phyloP scores from a whole-genome alignment of 768 basidiomycete species.

The Vararia minispora region DNA sequence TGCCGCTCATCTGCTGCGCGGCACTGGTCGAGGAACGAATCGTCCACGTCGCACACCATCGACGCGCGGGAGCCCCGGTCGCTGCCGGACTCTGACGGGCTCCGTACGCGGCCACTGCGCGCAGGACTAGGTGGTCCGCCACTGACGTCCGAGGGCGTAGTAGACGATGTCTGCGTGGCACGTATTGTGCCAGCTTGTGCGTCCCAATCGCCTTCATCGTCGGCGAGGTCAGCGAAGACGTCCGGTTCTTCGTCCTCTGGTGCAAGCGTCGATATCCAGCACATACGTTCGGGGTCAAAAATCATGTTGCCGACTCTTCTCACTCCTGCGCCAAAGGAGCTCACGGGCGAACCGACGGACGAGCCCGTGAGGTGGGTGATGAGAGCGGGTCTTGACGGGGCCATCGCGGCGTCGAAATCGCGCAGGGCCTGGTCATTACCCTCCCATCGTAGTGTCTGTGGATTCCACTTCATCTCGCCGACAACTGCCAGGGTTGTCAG shows the following conservation, averaged over 20 bases:
- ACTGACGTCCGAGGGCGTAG: slow-evolving; percentile 16
- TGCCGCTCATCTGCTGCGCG: slow-evolving; percentile 75
- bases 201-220: slow-evolving; percentile 85
- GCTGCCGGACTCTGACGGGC: slow-evolving; percentile 66
- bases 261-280: slow-evolving; percentile 81
- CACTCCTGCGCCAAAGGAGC: slow-evolving; percentile 65
- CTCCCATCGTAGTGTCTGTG: slow-evolving; percentile 84
- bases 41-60: slow-evolving; percentile 68
- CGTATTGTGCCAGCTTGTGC: slow-evolving; percentile 74
- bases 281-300: slow-evolving; percentile 91
- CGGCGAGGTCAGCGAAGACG: slow-evolving; percentile 87
- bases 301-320: slow-evolving; percentile 97
- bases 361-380: slow-evolving; percentile 91
- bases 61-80: slow-evolving; percentile 74
- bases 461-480: slow-evolving; percentile 98
- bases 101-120: slow-evolving; percentile 45
- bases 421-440: slow-evolving; percentile 89
- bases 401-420: slow-evolving; percentile 76
- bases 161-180: slow-evolving; percentile 31
- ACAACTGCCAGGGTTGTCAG: slow-evolving; percentile 43
- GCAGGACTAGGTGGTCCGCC: slow-evolving; percentile 43
- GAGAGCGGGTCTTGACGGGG: slow-evolving; percentile 85
- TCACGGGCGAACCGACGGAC: slow-evolving; percentile 70
- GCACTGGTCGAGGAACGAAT: slow-evolving; percentile 62
- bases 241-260: slow-evolving; percentile 92